These are phyloP conservation scores for Hansenula sp. DNA, from an alignment of 1,139 yeast species.

Conservation along the genomic window DNA sequence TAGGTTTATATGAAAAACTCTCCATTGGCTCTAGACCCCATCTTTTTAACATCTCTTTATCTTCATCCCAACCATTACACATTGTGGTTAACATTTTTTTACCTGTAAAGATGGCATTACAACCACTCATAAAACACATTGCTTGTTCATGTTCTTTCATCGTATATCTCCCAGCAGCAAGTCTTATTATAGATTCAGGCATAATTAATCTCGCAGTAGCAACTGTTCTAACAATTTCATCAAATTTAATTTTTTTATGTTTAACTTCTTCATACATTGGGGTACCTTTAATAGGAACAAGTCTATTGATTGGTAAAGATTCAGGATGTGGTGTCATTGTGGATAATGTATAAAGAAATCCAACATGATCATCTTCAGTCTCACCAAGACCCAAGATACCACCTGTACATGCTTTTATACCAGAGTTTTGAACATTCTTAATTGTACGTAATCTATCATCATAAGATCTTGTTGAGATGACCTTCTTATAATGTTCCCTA, in stretches of 20 bases:
- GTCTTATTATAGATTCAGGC: constrained; percentile 67
- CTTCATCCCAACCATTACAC: constrained; percentile 87
- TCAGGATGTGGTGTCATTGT: constrained; percentile 72
- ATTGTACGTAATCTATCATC: constrained; percentile 70
- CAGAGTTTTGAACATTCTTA: constrained; percentile 58
- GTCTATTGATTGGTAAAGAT: constrained; percentile 73
- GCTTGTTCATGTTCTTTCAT: constrained; percentile 78
- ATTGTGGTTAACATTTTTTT: constrained; percentile 78
- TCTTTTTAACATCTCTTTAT: constrained; percentile 55
- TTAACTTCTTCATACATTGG: constrained; percentile 62
- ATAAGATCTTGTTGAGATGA: constrained; percentile 63
- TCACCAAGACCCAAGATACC: constrained; percentile 81
- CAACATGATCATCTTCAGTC: constrained; percentile 64
- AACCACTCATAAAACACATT: constrained; percentile 72
- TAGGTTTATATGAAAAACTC: constrained; percentile 33
- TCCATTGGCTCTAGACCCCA: constrained; percentile 77
- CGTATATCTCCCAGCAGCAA: constrained; percentile 80
- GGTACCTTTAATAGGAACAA: constrained; percentile 78
- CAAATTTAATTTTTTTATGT: constrained; percentile 46
- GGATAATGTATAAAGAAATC: constrained; percentile 63
- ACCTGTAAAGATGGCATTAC: constrained; percentile 79
- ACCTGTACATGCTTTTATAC: constrained; percentile 72
- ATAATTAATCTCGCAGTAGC: constrained; percentile 73
- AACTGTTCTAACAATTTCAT: constrained; percentile 60
- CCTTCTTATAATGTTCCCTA: constrained; percentile 68